These are phyloP conservation scores for Nannochloris sp. DNA, from an alignment of 139 green algal species.

Conservation along the genomic window DNA sequence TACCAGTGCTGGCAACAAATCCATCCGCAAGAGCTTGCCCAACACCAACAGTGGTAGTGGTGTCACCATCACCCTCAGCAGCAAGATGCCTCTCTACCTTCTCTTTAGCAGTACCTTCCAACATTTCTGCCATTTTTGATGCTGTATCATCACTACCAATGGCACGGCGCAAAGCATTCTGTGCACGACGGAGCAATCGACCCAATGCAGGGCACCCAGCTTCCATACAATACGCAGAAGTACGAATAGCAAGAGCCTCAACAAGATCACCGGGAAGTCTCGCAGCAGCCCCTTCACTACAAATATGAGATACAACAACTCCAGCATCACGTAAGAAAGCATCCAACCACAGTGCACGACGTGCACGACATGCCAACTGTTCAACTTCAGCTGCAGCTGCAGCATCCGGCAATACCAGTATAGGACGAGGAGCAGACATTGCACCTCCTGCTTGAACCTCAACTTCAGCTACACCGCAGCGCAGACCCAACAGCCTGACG, in stretches of 20 bases:
- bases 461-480: slow-evolving; percentile 1
- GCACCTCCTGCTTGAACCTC: neutral
- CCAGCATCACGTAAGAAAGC: neutral
- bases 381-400: neutral
- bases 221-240: neutral
- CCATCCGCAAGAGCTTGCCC: no score
- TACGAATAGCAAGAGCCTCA: neutral
- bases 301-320: neutral
- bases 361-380: neutral
- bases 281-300: neutral
- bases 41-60: neutral
- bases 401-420: slow-evolving; percentile 5
- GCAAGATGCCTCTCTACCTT: neutral
- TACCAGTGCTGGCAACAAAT: no score
- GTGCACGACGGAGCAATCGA: neutral
- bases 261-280: neutral
- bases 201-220: neutral
- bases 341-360: neutral
- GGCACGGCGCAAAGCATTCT: neutral
- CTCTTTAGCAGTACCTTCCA: neutral
- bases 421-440: neutral
- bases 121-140: neutral
- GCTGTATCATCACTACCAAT: neutral
- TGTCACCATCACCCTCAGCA: neutral
- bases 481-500: neutral